These are phyloP conservation scores for Crithidia sp. DNA, from an alignment of 208 protist species.

Conservation along the genomic window DNA sequence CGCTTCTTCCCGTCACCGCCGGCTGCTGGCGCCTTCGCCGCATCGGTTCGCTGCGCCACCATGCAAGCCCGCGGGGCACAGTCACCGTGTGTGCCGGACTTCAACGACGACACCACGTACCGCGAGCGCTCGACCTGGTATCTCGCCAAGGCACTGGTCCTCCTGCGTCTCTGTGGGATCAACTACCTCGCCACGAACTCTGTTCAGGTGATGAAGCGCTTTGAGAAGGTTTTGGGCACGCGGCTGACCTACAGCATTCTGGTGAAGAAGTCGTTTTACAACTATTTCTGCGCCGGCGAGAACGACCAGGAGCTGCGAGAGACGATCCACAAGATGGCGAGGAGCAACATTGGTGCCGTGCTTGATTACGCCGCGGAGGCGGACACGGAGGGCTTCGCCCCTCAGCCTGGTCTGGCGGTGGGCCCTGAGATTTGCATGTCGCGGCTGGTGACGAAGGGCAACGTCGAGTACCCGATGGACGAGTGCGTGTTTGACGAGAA, in stretches of 20 bases:
- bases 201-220: slow-evolving; percentile 68
- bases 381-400: slow-evolving; percentile 75
- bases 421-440: slow-evolving; percentile 76
- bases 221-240: slow-evolving; percentile 74
- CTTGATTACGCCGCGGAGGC: slow-evolving; percentile 96
- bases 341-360: slow-evolving; percentile 87
- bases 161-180: slow-evolving; percentile 79
- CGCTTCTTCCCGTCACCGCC: slow-evolving; percentile 32
- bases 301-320: slow-evolving; percentile 84
- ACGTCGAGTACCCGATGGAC: slow-evolving; percentile 73
- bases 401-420: slow-evolving; percentile 52
- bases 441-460: slow-evolving; percentile 61
- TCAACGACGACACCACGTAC: slow-evolving; percentile 72
- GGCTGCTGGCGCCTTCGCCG: slow-evolving; percentile 19
- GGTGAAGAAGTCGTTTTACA: slow-evolving; percentile 93
- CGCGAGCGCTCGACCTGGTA: slow-evolving; percentile 66
- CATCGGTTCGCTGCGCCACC: slow-evolving; percentile 23
- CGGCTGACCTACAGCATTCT: slow-evolving; percentile 76
- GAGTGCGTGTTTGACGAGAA: slow-evolving; percentile 87
- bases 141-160: slow-evolving; percentile 74
- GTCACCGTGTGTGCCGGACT: slow-evolving; percentile 40
- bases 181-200: slow-evolving; percentile 76
- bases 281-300: slow-evolving; percentile 95
- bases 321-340: slow-evolving; percentile 73
- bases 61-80: background rate